Evolutionary conservation across 495 filamentous ascomycete species (phyloP), one percentile per base, ranked within the genome.

Genomic region (Aspergillus saccharolyticus): DNA sequence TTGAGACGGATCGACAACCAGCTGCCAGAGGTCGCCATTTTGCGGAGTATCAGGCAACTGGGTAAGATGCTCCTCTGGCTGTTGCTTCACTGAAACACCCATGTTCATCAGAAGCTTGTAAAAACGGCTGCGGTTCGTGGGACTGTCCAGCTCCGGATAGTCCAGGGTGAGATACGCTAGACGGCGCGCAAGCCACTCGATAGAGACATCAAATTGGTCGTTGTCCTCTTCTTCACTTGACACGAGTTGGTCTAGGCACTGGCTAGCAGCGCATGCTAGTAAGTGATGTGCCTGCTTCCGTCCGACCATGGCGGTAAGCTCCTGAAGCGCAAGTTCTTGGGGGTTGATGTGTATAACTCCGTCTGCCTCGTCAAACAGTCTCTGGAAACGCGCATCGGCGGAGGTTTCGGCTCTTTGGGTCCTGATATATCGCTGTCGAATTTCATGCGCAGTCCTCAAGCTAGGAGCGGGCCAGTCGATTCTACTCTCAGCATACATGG

Each of bases 371-470:
- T 39, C 12, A 15, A 39, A 39, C 33, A 39, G 33, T 39, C 33
- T 39, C 4, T 39, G 2, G 33, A 39, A 39, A 39, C 33, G 33
- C 14, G 14, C 33, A 2, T 39, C 33, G 33, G 33, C 33, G 33
- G 33, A 39, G 12, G 4, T 39, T 12, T 39, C 33, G 33, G 33
- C 33, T 12, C 14, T 39, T 5, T 15, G 33, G 14, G 33, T 39
- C 33, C 14, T 12, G 33, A 39, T 39, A 39, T 66, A 52, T 21
- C 61, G 42, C 16, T 56, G 14, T 17, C 67, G 67, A 56, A 70
- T 57, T 21, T 47, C 46, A 21, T 63, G 53, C 53, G 61, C 64
- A n/a, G 61, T 70, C 7, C 63, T 57, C 47, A 64, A 45, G 22
- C 65, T 53, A 1, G 67, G 67, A 21, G 67, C 62, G 33, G 44